Percentiles rank a stretch among this genome's conserved stretches.
phyloP scores from a whole-genome alignment of 805 yeast genomes.

The Blastobotrys attinorum region DNA sequence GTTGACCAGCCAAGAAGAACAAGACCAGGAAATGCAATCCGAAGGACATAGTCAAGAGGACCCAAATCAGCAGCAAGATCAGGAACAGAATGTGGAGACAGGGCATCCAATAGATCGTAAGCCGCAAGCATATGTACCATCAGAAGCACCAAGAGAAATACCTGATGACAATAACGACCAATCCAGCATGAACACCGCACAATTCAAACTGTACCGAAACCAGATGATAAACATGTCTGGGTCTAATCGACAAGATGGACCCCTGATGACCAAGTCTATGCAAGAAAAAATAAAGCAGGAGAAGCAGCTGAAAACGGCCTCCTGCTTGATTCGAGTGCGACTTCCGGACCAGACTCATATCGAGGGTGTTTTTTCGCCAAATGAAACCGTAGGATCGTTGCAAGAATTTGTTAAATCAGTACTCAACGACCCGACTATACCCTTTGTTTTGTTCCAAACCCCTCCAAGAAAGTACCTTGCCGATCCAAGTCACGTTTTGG shows the following conservation, averaged over 20 bases:
- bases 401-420: constrained; percentile 26
- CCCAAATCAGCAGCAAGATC: not conserved
- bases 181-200: constrained; percentile 42
- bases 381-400: constrained; percentile 34
- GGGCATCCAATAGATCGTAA: constrained; percentile 1
- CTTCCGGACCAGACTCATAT: constrained; percentile 51
- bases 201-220: constrained; percentile 47
- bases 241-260: constrained; percentile 34
- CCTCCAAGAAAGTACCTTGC: constrained; percentile 39
- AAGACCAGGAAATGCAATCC: not conserved
- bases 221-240: constrained; percentile 34
- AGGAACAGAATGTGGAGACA: not conserved
- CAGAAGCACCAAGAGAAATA: constrained; percentile 1
- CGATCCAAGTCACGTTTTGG: constrained; percentile 26
- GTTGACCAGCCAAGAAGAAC: not conserved
- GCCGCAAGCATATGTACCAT: constrained; percentile 12
- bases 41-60: not conserved
- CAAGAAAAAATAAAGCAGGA: constrained; percentile 28
- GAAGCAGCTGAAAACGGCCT: constrained; percentile 20
- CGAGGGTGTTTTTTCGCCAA: constrained; percentile 42
- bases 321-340: constrained; percentile 41
- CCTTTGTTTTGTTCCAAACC: constrained; percentile 38
- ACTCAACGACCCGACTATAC: constrained; percentile 23
- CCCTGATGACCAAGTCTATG: constrained; percentile 36
- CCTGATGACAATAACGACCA: constrained; percentile 26